Conservation (phyloP, 352 stramenopile genomes). For the Globisporangium spiculum region DNA sequence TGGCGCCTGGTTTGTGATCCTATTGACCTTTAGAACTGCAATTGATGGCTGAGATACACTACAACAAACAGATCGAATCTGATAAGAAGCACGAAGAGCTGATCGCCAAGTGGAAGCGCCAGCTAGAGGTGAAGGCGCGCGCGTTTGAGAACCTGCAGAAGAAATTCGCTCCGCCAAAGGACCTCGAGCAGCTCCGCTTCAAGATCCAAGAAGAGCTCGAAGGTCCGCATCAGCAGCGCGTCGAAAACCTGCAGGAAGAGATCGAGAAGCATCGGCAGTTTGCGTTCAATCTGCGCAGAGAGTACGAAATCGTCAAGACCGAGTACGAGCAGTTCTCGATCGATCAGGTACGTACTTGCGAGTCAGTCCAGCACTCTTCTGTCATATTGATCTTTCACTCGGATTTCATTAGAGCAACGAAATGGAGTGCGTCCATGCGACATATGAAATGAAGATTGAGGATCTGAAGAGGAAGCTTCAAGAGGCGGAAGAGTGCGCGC, state of each 20-base stretch:
- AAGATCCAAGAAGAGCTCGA: slow-evolving; percentile 86
- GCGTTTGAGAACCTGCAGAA: slow-evolving; percentile 83
- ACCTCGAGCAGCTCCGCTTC: slow-evolving; percentile 77
- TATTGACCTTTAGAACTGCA: not conserved
- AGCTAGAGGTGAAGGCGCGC: slow-evolving; percentile 75
- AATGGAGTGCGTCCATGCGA: slow-evolving; percentile 69
- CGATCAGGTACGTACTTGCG: slow-evolving; percentile 41
- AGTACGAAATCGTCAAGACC: slow-evolving; percentile 79
- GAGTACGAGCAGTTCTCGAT: slow-evolving; percentile 84
- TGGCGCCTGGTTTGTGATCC: not conserved
- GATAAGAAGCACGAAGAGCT: slow-evolving; percentile 82
- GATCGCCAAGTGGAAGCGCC: slow-evolving; percentile 81
- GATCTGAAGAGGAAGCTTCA: slow-evolving; percentile 57
- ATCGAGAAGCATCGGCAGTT: slow-evolving; percentile 70
- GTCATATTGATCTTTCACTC: not conserved
- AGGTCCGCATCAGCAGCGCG: slow-evolving; percentile 62
- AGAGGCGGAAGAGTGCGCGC: slow-evolving; percentile 36
- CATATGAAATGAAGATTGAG: slow-evolving; percentile 54
- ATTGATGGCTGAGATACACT: not conserved
- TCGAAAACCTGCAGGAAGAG: slow-evolving; percentile 60
- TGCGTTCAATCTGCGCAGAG: slow-evolving; percentile 61
- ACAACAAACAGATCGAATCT: slow-evolving; percentile 42
- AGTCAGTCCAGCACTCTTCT: not conserved
- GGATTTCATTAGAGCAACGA: slow-evolving; percentile 42
- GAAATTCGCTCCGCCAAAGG: slow-evolving; percentile 75